Evolutionary conservation across 495 filamentous ascomycete species (phyloP).

Genomic region (Lichina pygmaea): DNA sequence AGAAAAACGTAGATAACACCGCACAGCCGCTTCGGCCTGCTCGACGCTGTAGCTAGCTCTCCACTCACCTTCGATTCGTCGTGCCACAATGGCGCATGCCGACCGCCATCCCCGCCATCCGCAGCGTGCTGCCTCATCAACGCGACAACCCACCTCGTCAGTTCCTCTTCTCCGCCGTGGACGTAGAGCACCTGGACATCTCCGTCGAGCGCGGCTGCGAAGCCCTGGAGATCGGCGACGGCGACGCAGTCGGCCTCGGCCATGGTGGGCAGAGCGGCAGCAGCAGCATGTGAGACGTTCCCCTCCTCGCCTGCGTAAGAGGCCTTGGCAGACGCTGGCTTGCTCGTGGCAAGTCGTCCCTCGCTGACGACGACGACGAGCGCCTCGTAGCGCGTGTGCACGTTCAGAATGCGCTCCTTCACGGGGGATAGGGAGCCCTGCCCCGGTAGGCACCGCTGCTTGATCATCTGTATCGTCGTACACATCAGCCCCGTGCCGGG

Average conservation of each 20-base stretch:
- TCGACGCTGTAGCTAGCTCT: too few relatives aligned
- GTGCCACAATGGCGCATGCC: constrained; percentile 7
- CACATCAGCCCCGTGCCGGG: constrained; percentile 40
- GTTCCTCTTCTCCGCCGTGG: constrained; percentile 25
- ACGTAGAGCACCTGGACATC: constrained; percentile 23
- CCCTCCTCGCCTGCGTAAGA: constrained; percentile 1
- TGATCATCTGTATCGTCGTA: constrained; percentile 46
- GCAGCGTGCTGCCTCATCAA: constrained; percentile 16
- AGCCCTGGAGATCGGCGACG: constrained; percentile 25
- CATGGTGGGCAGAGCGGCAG: not conserved
- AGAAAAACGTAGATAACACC: too few relatives aligned
- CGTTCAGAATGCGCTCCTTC: constrained; percentile 24
- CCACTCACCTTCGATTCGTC: constrained; percentile 14
- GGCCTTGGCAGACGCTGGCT: constrained; percentile 12
- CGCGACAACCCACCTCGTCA: constrained; percentile 29
- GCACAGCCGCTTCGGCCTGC: too few relatives aligned
- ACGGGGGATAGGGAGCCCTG: constrained; percentile 20
- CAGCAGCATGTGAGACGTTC: too few relatives aligned
- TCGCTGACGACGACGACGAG: constrained; percentile 45
- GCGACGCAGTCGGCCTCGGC: constrained; percentile 21
- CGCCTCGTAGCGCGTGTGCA: constrained; percentile 35
- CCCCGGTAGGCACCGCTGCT: constrained; percentile 42
- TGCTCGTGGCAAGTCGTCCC: constrained; percentile 13
- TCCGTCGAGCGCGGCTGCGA: constrained; percentile 16
- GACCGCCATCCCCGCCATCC: not conserved